Base-by-base conservation (phyloP, 495 filamentous ascomycete species). In the Chaetomidium leptoderma region DNA sequence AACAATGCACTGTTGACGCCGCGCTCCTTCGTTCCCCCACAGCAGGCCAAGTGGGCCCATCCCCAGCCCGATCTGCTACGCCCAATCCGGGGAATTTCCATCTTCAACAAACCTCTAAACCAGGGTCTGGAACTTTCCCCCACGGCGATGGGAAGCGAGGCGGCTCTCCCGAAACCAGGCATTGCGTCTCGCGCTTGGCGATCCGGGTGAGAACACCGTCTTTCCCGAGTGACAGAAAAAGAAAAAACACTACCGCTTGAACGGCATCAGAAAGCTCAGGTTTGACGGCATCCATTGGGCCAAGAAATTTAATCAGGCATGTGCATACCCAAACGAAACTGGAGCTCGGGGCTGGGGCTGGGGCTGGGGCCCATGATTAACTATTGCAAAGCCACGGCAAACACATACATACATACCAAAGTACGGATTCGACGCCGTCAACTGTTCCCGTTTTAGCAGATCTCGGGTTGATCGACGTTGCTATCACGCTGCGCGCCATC, bases 131-230 rank as follows among this genome's bases (percentile, higher is more conserved):
- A 30, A 21, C 46, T 6, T 13, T 40, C 39, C 40, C 49, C 50
- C 33, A 59, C 19, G 36, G 45, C 36, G 27, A 19, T 19, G 33
- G 17, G 11, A 44, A 33, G 1, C 9, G 21, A n/a, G n/a, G 6
- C 26, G n/a, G n/a, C 2, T 23, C 37, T 21, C 49, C 49, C 43
- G 47, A 39, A 27, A 50, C 10, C 19, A 39, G 17, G 6, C 33
- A 13, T 54, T 55, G 51, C 44, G 43, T 59, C 16, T 47, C 17
- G 44, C 14, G 46, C 24, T 49, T 39, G 33, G 39, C 35, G 24
- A 21, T 43, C 32, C 49, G n/a, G 8, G 26, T 26, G 6, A 23
- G 26, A 9, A 21, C 37, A 16, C 5, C 7, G 39, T 43, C 37
- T 27, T 40, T 23, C 32, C 49, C 35, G 49, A 52, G 13, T 17